Evolutionary conservation across 306 rosid species (phyloP).

Genomic region (Bauhinia variegata): DNA sequence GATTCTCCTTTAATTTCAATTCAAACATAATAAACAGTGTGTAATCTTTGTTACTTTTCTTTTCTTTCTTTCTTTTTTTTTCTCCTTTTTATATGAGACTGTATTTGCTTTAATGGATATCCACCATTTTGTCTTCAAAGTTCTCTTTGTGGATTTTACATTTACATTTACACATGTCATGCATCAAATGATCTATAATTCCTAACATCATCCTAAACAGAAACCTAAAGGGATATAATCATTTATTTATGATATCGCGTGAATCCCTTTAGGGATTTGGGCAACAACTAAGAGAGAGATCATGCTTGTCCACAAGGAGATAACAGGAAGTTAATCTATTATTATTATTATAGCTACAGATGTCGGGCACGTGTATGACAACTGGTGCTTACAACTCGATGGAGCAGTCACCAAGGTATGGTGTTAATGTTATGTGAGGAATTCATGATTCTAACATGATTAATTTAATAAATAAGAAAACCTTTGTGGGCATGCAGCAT

Average conservation of each 20-base stretch:
- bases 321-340: slow-evolving; percentile 4
- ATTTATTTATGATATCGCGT: not conserved
- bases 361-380: slow-evolving; percentile 54
- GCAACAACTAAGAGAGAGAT: slow-evolving; percentile 3
- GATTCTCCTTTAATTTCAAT: slow-evolving; percentile 49
- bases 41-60: slow-evolving; percentile 39
- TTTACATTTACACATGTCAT: slow-evolving; percentile 17
- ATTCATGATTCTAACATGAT: slow-evolving; percentile 62
- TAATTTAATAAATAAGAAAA: slow-evolving; percentile 42
- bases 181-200: slow-evolving; percentile 4
- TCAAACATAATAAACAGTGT: slow-evolving; percentile 38
- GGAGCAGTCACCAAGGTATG: slow-evolving; percentile 39
- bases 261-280: slow-evolving; percentile 1
- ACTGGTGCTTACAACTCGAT: slow-evolving; percentile 41
- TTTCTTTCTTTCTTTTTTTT: slow-evolving; percentile 28
- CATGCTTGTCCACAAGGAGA: slow-evolving; percentile 24
- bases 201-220: slow-evolving; percentile 3
- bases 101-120: slow-evolving; percentile 35
- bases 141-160: slow-evolving; percentile 8
- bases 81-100: slow-evolving; percentile 29
- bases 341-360: slow-evolving; percentile 40
- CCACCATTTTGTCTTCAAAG: slow-evolving; percentile 27
- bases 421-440: slow-evolving; percentile 41
- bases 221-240: not conserved
- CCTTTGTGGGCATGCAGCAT: slow-evolving; percentile 60